Percentiles rank a stretch among this genome's conserved stretches.
phyloP scores from a whole-genome alignment of 2,329 filamentous ascomycete species.

The Aspergillus oerlinghausenensis region DNA sequence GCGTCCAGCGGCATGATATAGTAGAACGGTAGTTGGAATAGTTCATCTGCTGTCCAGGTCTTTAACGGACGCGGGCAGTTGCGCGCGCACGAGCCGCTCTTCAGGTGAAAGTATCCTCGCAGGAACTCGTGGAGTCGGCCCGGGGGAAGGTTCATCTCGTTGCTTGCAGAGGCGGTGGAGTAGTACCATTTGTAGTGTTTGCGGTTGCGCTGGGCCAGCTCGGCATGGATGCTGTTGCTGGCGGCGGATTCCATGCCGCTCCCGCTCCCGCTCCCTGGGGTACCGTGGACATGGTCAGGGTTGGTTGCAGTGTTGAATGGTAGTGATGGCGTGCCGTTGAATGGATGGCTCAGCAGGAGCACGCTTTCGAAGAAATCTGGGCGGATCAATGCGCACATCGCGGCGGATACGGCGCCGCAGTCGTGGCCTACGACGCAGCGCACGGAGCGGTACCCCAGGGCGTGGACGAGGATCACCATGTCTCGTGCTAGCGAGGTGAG shows the following conservation, averaged over 20 bases:
- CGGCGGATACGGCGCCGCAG: conserved; percentile 59
- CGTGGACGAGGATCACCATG: conserved; percentile 56
- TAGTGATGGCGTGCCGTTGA: conserved; percentile 50
- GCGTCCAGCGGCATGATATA: conserved; percentile 60
- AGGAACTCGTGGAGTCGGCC: conserved; percentile 56
- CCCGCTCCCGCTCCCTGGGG: neutral
- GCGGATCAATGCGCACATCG: conserved; percentile 56
- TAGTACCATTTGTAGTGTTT: conserved; percentile 67
- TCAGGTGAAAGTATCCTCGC: conserved; percentile 64
- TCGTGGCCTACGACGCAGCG: conserved; percentile 62
- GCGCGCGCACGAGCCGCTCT: conserved; percentile 51
- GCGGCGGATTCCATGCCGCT: conserved; percentile 12
- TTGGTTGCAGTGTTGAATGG: conserved; percentile 45
- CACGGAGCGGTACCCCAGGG: conserved; percentile 56
- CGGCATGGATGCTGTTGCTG: conserved; percentile 50
- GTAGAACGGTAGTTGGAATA: conserved; percentile 61
- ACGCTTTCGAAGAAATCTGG: conserved; percentile 62
- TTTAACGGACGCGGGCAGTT: conserved; percentile 52
- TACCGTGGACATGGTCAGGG: neutral
- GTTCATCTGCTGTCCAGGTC: conserved; percentile 53
- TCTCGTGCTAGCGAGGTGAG: conserved; percentile 59
- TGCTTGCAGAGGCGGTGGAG: conserved; percentile 32
- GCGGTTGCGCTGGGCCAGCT: conserved; percentile 51
- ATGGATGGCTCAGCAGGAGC: conserved; percentile 62
- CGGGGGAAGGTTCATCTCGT: conserved; percentile 32